These are phyloP conservation scores for Pterocarpus macrocarpus DNA, from an alignment of 306 rosid species.

Conservation along the genomic window DNA sequence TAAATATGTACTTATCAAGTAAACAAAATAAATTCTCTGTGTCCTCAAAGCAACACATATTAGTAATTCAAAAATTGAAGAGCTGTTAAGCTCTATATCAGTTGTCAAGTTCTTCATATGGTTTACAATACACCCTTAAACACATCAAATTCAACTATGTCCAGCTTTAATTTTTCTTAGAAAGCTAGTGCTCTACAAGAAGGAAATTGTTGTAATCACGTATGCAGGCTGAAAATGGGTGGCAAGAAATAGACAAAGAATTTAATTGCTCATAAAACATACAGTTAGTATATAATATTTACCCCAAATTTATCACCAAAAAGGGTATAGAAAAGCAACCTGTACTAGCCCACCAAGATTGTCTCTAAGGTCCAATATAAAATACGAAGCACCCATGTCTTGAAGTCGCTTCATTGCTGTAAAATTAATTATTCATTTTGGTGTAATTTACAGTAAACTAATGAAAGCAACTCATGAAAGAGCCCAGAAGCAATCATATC, in stretches of 20 bases:
- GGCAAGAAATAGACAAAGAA: neutral
- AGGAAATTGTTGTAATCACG: too few relatives aligned
- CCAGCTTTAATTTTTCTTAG: too few relatives aligned
- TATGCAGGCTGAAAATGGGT: neutral
- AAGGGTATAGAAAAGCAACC: conserved; percentile 55
- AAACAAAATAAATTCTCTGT: too few relatives aligned
- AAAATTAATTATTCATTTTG: conserved; percentile 47
- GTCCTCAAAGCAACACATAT: neutral
- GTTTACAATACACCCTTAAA: too few relatives aligned
- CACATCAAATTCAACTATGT: too few relatives aligned
- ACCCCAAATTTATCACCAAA: neutral
- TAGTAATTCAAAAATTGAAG: too few relatives aligned
- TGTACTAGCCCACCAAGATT: conserved; percentile 98
- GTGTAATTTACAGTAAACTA: conserved; percentile 13
- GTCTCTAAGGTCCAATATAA: conserved; percentile 93
- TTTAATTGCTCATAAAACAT: neutral
- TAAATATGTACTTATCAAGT: neutral
- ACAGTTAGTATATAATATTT: neutral
- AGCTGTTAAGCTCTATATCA: too few relatives aligned
- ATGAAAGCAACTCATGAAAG: neutral
- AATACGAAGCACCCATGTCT: conserved; percentile 89
- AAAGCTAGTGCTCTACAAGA: too few relatives aligned
- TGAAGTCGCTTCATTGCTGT: conserved; percentile 95
- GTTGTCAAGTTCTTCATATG: too few relatives aligned
- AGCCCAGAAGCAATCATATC: conserved; percentile 17